phyloP scores from a whole-genome alignment of 73 alveolate species.

The Uronychia setigera region DNA sequence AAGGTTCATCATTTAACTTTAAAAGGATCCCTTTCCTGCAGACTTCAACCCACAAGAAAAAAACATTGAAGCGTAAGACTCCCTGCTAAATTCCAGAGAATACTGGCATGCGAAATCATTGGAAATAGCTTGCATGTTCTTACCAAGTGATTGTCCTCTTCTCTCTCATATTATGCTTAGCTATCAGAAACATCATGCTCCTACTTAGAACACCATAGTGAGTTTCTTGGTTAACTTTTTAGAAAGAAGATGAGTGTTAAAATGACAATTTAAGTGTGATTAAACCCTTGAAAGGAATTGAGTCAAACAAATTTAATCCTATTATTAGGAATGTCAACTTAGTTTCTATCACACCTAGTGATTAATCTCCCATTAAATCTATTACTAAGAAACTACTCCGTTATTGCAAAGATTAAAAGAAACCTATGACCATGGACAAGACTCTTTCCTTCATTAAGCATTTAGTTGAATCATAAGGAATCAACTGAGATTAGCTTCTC shows the following conservation, averaged over 20 bases:
- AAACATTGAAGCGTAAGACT: neutral
- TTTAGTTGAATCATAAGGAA: neutral
- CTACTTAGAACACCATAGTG: neutral
- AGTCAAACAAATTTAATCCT: slow-evolving; percentile 37
- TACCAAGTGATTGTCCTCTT: slow-evolving; percentile 51
- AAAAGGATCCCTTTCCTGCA: slow-evolving; percentile 45
- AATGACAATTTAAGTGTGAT: slow-evolving; percentile 25
- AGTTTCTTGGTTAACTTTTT: neutral
- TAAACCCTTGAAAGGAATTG: slow-evolving; percentile 47
- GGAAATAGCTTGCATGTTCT: slow-evolving; percentile 43
- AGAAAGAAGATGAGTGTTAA: slow-evolving; percentile 32
- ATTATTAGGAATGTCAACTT: slow-evolving; percentile 18
- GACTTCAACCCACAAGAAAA: slow-evolving; percentile 15
- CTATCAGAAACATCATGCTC: slow-evolving; percentile 8
- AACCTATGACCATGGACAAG: neutral
- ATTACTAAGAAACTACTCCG: neutral
- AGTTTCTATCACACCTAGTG: neutral
- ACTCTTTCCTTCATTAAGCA: neutral
- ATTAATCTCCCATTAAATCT: neutral
- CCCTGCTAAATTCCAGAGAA: slow-evolving; percentile 5
- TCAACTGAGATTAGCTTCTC: neutral
- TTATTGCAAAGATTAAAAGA: neutral
- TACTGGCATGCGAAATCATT: slow-evolving; percentile 59
- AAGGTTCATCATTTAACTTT: slow-evolving; percentile 37
- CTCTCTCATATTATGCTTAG: slow-evolving; percentile 35